phyloP scores from a whole-genome alignment of 108 stramenopile genomes.

The Stephanodiscus minutulus region DNA sequence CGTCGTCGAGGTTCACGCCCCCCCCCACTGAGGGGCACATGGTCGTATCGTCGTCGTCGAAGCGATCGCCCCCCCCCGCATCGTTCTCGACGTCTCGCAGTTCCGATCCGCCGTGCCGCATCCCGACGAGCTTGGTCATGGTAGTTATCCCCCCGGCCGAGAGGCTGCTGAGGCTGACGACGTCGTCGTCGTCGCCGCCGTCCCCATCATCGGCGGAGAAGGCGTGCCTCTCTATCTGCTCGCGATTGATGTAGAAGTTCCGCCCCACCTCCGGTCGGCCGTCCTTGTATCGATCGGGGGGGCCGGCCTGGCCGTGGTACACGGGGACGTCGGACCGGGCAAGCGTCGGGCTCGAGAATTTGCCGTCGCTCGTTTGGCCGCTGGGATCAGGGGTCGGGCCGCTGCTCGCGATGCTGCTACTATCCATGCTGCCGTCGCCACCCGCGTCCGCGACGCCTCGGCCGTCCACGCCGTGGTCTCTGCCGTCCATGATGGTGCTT shows the following conservation, averaged over 20 bases:
- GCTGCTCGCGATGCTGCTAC: too few species aligned
- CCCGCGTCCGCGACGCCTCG: too few species aligned
- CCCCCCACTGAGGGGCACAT: not conserved
- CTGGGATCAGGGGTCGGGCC: too few species aligned
- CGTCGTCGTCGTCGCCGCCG: not conserved
- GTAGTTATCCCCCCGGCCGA: not conserved
- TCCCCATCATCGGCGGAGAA: not conserved
- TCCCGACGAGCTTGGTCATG: not conserved
- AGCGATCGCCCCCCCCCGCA: not conserved
- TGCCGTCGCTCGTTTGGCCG: too few species aligned
- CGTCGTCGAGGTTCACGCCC: too few species aligned
- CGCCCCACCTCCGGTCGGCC: not conserved
- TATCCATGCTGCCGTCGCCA: too few species aligned
- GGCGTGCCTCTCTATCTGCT: not conserved
- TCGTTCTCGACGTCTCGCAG: not conserved
- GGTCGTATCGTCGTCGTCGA: not conserved
- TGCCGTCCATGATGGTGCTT: too few species aligned
- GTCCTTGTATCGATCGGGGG: too few species aligned
- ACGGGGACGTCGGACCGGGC: too few species aligned
- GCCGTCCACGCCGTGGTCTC: too few species aligned
- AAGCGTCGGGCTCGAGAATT: too few species aligned
- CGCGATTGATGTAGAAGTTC: not conserved
- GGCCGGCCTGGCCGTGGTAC: too few species aligned
- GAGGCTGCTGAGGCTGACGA: constrained; percentile 2
- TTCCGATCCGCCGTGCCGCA: not conserved